Base-by-base conservation (phyloP, 768 basidiomycete genomes). In the Suillus luteus region DNA sequence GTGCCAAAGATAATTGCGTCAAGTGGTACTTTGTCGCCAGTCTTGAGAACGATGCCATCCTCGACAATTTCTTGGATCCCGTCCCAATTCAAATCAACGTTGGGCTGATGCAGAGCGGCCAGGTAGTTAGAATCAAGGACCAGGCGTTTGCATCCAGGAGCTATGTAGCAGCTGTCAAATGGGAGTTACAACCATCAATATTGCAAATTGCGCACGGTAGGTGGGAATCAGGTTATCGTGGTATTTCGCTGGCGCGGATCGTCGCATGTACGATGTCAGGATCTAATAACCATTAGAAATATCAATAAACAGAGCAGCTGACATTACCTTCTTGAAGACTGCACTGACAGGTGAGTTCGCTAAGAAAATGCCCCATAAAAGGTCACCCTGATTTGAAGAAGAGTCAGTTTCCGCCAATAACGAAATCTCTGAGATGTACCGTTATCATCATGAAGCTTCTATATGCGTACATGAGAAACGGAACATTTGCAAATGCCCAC, bases 121-220 rank as follows among this genome's bases (percentile, higher is more conserved):
- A 90, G 79, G 69, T 87, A 89, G 19, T 80, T 81, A 3, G 85
- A 83, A 68, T 90, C 86, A 61, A 84, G 77, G 40, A 90, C 83
- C 22, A 88, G 79, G 31, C 88, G 78, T 70, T 85, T 87, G 70
- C 86, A 87, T 40, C 85, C 86, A 31, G 83, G 81, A 49, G 82
- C 85, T 86, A 58, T 8, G 43, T 41, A 22, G 27, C 19, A 54
- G 15, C 33, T 38, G 35, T 22, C 15, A 4, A 61, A 46, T 15
- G 59, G 14, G 24, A 35, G 58, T 49, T 27, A 17, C 6, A 9
- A 15, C 14, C 38, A 60, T 43, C 60, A 15, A 38, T 33, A 58
- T 33, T 31, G 22, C 40, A 37, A 55, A 54, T 41, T 35, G 60
- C 81, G 33, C 69, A 83, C 85, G 73, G 75, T 83, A 88, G 8